These are phyloP conservation scores for Ophiosphaerella korrae DNA, from an alignment of 2,329 filamentous ascomycete genomes.

Conservation along the genomic window DNA sequence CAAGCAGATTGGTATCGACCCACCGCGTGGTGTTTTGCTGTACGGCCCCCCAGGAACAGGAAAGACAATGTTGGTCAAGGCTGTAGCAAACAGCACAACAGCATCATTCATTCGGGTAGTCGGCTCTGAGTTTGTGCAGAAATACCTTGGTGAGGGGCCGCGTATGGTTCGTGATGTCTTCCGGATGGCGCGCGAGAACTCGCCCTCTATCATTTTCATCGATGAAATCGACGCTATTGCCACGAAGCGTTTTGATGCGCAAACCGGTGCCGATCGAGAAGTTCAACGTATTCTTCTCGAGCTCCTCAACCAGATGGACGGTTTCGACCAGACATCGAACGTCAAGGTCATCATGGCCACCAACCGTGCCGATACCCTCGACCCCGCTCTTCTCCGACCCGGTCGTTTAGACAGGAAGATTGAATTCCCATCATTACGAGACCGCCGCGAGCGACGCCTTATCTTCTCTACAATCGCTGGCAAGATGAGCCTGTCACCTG, in stretches of 20 bases:
- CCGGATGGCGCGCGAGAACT: slow-evolving; percentile 98
- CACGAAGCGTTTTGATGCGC: slow-evolving; percentile 98
- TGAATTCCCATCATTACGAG: slow-evolving; percentile 93
- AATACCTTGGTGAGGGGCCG: slow-evolving; percentile 96
- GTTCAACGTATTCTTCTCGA: slow-evolving; percentile 98
- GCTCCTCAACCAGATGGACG: slow-evolving; percentile 99
- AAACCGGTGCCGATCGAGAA: slow-evolving; percentile 96
- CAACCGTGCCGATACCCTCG: slow-evolving; percentile 95
- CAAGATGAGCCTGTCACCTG: slow-evolving; percentile 96
- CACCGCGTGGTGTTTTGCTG: slow-evolving; percentile 91
- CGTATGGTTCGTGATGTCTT: slow-evolving; percentile 99
- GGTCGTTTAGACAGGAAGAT: slow-evolving; percentile 98
- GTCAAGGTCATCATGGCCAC: slow-evolving; percentile 99
- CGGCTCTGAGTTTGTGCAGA: slow-evolving; percentile 97
- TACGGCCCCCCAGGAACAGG: slow-evolving; percentile 96
- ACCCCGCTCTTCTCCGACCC: slow-evolving; percentile 90
- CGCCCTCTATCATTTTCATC: slow-evolving; percentile 98
- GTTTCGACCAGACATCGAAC: slow-evolving; percentile 97
- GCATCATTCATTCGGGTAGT: slow-evolving; percentile 98
- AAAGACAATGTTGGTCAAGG: slow-evolving; percentile 98
- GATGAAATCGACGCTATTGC: slow-evolving; percentile 99
- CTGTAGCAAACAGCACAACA: slow-evolving; percentile 96
- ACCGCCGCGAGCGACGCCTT: slow-evolving; percentile 90
- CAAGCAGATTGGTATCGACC: slow-evolving; percentile 99
- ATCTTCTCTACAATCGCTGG: slow-evolving; percentile 97